phyloP scores from a whole-genome alignment of 495 filamentous ascomycete genomes.

The Neurospora terricola region DNA sequence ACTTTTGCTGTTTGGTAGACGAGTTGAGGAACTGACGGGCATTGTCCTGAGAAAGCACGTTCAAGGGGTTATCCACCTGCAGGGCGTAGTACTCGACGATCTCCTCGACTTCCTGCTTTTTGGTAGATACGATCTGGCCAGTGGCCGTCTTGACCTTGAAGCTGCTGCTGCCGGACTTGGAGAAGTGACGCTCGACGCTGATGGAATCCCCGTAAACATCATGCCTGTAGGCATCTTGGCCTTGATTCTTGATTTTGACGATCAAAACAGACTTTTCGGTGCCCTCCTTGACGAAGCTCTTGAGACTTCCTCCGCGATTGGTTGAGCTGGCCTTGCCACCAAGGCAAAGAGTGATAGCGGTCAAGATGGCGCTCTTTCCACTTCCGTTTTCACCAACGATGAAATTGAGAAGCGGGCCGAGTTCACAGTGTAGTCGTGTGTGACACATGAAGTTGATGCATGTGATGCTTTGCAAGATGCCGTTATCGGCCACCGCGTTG shows the following conservation, averaged over 20 bases:
- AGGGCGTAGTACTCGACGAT: slow-evolving; percentile 88
- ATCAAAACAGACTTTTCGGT: slow-evolving; percentile 46
- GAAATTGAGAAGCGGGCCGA: slow-evolving; percentile 94
- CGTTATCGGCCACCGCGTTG: slow-evolving; percentile 71
- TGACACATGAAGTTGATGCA: slow-evolving; percentile 97
- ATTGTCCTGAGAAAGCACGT: slow-evolving; percentile 93
- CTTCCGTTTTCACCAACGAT: slow-evolving; percentile 96
- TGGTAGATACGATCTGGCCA: slow-evolving; percentile 66
- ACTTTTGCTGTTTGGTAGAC: slow-evolving; percentile 74
- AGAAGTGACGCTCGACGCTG: slow-evolving; percentile 82
- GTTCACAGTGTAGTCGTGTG: slow-evolving; percentile 59
- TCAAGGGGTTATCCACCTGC: slow-evolving; percentile 96
- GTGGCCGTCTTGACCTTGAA: slow-evolving; percentile 77
- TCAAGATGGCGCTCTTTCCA: slow-evolving; percentile 97
- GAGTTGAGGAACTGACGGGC: slow-evolving; percentile 87
- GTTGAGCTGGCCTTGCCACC: slow-evolving; percentile 91
- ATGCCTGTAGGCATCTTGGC: slow-evolving; percentile 69
- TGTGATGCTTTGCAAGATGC: slow-evolving; percentile 70
- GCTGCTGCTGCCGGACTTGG: slow-evolving; percentile 60
- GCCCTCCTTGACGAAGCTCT: slow-evolving; percentile 88
- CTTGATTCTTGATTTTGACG: slow-evolving; percentile 84
- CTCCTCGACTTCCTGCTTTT: slow-evolving; percentile 81
- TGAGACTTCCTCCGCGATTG: slow-evolving; percentile 87
- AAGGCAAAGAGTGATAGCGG: slow-evolving; percentile 85
- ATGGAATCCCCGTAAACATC: slow-evolving; percentile 82